Percentiles rank a stretch among this genome's conserved stretches.
phyloP scores from a whole-genome alignment of 352 stramenopile species.

The Phytophthora pisi region DNA sequence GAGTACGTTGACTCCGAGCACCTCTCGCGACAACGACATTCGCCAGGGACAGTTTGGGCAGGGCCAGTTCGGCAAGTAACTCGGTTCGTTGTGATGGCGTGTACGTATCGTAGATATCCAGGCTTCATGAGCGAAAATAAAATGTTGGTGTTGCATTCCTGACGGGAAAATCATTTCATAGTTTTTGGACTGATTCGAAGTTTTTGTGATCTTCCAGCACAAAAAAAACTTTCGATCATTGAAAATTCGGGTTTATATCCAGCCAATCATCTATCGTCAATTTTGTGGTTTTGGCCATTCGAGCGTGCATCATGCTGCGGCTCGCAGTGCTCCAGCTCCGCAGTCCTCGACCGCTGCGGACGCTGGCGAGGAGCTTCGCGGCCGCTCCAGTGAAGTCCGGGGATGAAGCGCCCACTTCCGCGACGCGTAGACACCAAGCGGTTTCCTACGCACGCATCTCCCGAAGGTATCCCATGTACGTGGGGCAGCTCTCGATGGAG shows the following conservation, averaged over 20 bases:
- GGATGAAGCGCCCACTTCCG: neutral
- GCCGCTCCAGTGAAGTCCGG: slow-evolving; percentile 1
- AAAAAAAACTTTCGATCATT: neutral
- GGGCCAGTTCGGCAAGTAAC: no score
- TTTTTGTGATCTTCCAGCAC: no score
- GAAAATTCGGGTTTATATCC: neutral
- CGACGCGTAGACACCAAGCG: slow-evolving; percentile 11
- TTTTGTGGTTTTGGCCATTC: neutral
- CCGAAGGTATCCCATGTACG: slow-evolving; percentile 26
- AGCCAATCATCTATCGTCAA: neutral
- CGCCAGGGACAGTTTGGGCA: no score
- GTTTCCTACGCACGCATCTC: slow-evolving; percentile 39
- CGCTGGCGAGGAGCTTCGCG: slow-evolving; percentile 7
- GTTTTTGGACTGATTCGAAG: no score
- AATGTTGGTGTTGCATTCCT: no score
- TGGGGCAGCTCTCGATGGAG: slow-evolving; percentile 26
- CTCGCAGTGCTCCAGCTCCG: neutral
- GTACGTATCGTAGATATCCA: no score
- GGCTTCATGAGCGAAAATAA: no score
- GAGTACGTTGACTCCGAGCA: no score
- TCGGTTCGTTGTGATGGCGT: no score
- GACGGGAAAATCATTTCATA: no score
- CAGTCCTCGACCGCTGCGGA: slow-evolving; percentile 1
- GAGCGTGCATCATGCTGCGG: slow-evolving; percentile 10
- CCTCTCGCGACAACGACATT: no score